Evolutionary conservation across 371 early-diverging fungal genomes (phyloP), one percentile per base, ranked within the genome.

Genomic region (Vairimorpha apis): DNA sequence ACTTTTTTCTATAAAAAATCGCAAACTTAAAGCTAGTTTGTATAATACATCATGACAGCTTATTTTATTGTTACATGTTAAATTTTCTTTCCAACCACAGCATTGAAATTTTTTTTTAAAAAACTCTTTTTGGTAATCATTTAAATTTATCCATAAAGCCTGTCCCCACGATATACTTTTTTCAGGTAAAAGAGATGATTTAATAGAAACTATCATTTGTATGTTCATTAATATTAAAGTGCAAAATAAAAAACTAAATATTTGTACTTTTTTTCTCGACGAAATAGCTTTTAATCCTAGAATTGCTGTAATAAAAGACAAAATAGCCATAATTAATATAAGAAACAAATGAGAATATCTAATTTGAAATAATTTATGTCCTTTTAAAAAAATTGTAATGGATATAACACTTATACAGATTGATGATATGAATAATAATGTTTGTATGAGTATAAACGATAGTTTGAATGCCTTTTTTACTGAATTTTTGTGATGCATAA

Each of bases 91-190:
- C 47, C 68, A 71, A 4, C 77, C 77, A 59, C 77, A 77, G 67
- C 77, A 77, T 35, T 64, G 41, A 32, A 77, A 70, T 59, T 73
- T 71, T 14, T 51, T 32, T 35, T 77, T 67, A 21, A 77, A 49
- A 65, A 73, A 68, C 12, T 41, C 49, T 49, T 45, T 37, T 23
- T 77, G 77, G 2, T 60, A 14, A 7, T 62, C 63, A 16, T 14
- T 33, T 41, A 77, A 5, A 25, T 16, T 29, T 18, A 29, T 32
- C 77, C 77, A 77, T n/a, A 60, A 30, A 32, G 27, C 29, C 1
- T 72, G 56, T 0, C 41, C 65, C 77, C 77, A 76, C 12, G 16
- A 8, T 2, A 14, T 25, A 49, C 55, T 63, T 41, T 60, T 64
- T 14, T 73, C 74, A 21, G 64, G 30, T n/a, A 73, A 18, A 21